Evolutionary conservation across 805 yeast genomes (phyloP), one percentile per base, ranked within the genome.

Genomic region (Tetrapisispora nanseiensis): DNA sequence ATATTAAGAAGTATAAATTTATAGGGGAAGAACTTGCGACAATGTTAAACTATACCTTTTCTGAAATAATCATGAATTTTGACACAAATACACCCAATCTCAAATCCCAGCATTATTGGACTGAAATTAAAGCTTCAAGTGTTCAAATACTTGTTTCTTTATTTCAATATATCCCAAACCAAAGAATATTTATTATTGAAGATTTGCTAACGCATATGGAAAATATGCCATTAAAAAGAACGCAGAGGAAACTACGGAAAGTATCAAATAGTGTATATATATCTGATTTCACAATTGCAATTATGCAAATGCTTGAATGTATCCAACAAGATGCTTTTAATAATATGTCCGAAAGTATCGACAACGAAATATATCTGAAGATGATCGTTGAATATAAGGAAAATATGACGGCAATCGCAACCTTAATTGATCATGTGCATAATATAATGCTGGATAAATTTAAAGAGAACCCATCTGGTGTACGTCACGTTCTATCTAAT

Each of bases 191-290:
- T 52, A 68, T 86, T 5, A 51, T 84, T 7, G 72, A 72, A 41
- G 92, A 86, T 54, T 51, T 82, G 2, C 51, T 81, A 11, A 59
- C 70, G 2, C 72, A 71, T 42, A 61, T 78, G 41, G 75, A 73
- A 37, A 68, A 64, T 19, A 51, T 79, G 3, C 74, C 83, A 0
- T 59, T 63, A 0, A 66, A 67, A 23, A 78, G 74, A 48, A 33
- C 57, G 0, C 56, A 51, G 15, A 55, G 48, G 40, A 56, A 48
- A 30, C 39, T 62, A 22, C 48, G 51, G 18, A 48, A 47, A 39
- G 31, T 57, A 1, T 47, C 45, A 7, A 39, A 40, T 22, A 46
- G 43, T 12, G 32, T 37, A 4, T 54, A 40, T 35, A 47, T 56
- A 7, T 50, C 62, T 1, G 55, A 60, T 42, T 60, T 62, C 38